A percentile compares a stretch with the other conserved stretches of the same genome.
These are phyloP conservation scores for Jamesozyma lodderae DNA, from an alignment of 805 yeast genomes.

Conservation along the genomic window DNA sequence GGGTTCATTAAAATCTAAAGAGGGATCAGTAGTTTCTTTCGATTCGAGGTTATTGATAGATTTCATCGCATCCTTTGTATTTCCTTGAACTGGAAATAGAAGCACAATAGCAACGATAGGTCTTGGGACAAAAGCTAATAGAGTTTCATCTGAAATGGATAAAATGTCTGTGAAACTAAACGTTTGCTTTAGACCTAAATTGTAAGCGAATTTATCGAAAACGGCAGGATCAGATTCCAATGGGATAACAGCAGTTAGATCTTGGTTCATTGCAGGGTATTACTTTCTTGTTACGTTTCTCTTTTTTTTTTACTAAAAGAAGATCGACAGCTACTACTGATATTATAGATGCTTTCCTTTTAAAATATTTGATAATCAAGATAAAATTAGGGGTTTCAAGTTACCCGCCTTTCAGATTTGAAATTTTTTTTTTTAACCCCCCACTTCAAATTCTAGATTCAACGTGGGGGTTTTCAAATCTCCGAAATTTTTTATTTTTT, in stretches of 20 bases:
- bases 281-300: too few relatives aligned
- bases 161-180: conserved; percentile 71
- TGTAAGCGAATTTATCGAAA: conserved; percentile 58
- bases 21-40: background rate
- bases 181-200: conserved; percentile 55
- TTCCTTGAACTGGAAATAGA: conserved; percentile 67
- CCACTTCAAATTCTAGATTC: too few relatives aligned
- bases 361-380: too few relatives aligned
- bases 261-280: conserved; percentile 10
- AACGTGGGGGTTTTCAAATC: too few relatives aligned
- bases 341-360: too few relatives aligned
- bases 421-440: too few relatives aligned
- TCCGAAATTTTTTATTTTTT: too few relatives aligned
- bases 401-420: too few relatives aligned
- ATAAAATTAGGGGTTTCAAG: too few relatives aligned
- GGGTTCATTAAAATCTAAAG: conserved; percentile 7
- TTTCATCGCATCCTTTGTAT: conserved; percentile 47
- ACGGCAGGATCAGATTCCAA: conserved; percentile 85
- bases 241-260: conserved; percentile 53
- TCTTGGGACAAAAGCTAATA: conserved; percentile 69
- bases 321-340: too few relatives aligned
- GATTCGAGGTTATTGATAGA: too few relatives aligned
- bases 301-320: too few relatives aligned
- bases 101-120: conserved; percentile 72
- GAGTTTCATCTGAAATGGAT: conserved; percentile 76